Evolutionary conservation across 2,329 filamentous ascomycete genomes (phyloP).

Genomic region (Ascochyta lentis): DNA sequence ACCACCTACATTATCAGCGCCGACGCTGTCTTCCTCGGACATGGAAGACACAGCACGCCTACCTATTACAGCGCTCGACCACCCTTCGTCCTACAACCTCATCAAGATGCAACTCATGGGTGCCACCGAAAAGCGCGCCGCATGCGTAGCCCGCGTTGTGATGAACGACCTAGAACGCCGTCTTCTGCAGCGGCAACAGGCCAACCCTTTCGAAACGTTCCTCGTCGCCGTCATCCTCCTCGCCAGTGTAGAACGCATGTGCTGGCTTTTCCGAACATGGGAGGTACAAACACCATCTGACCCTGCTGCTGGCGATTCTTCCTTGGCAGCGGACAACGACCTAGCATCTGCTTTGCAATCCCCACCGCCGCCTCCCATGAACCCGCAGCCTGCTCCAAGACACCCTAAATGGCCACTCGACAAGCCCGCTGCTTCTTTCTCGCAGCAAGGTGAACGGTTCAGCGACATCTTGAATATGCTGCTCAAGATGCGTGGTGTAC

Average conservation of each 20-base stretch:
- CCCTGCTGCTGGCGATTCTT: not conserved
- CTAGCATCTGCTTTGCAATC: slow-evolving; percentile 36
- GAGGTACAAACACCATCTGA: slow-evolving; percentile 37
- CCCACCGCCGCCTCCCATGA: slow-evolving; percentile 10
- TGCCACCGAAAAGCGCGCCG: slow-evolving; percentile 62
- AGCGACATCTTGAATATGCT: slow-evolving; percentile 64
- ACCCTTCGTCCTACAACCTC: slow-evolving; percentile 56
- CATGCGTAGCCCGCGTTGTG: slow-evolving; percentile 59
- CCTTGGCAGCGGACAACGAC: slow-evolving; percentile 15
- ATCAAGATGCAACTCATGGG: slow-evolving; percentile 63
- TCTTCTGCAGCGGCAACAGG: slow-evolving; percentile 64
- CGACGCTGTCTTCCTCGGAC: slow-evolving; percentile 40
- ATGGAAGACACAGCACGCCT: slow-evolving; percentile 37
- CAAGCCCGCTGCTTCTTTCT: slow-evolving; percentile 59
- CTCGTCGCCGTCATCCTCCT: slow-evolving; percentile 65
- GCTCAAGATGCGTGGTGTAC: slow-evolving; percentile 62
- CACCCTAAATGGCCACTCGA: slow-evolving; percentile 60
- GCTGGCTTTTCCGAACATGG: slow-evolving; percentile 64
- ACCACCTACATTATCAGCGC: slow-evolving; percentile 41
- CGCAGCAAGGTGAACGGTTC: slow-evolving; percentile 64
- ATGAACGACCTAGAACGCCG: slow-evolving; percentile 67
- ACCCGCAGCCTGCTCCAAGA: slow-evolving; percentile 15
- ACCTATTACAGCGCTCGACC: slow-evolving; percentile 35
- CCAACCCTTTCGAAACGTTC: slow-evolving; percentile 65
- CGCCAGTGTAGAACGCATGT: slow-evolving; percentile 66